Conservation (phyloP, 345 rosid genomes). For the Murraya koenigii region DNA sequence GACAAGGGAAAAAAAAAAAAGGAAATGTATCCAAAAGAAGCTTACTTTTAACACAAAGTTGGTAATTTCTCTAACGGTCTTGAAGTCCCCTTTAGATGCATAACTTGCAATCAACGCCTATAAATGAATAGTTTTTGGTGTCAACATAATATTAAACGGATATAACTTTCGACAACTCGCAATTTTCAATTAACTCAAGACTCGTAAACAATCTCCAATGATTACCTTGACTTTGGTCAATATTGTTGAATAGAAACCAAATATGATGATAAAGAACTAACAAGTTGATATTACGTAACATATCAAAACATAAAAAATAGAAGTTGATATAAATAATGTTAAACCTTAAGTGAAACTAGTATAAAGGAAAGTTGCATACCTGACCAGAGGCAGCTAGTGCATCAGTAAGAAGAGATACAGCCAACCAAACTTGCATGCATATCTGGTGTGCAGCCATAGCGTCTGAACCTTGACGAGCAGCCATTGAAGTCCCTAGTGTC, state of each 20-base stretch:
- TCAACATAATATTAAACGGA: constrained; percentile 4
- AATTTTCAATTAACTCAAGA: background rate
- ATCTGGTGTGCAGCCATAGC: constrained; percentile 99
- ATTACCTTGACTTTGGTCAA: background rate
- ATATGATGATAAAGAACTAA: background rate
- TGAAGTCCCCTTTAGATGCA: constrained; percentile 65
- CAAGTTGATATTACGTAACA: background rate
- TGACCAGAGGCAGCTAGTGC: constrained; percentile 90
- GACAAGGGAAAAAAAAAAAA: background rate
- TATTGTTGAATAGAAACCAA: background rate
- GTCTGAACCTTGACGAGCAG: constrained; percentile 82
- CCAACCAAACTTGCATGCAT: constrained; percentile 98
- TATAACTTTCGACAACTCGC: background rate
- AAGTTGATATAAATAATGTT: background rate
- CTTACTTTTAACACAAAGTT: constrained; percentile 71
- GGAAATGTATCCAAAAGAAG: constrained; percentile 8
- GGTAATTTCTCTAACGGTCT: constrained; percentile 63
- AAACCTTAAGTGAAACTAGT: background rate
- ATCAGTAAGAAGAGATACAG: constrained; percentile 94
- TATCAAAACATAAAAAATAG: background rate
- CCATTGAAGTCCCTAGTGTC: constrained; percentile 92
- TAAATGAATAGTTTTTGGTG: constrained; percentile 12
- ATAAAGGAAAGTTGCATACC: constrained; percentile 35
- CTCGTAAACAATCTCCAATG: background rate
- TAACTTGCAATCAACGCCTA: constrained; percentile 86